Percentiles rank a stretch among this genome's conserved stretches.
Evolutionary conservation across 1,284 basidiomycete genomes (phyloP).

Genomic region (Amylostereum areolatum): DNA sequence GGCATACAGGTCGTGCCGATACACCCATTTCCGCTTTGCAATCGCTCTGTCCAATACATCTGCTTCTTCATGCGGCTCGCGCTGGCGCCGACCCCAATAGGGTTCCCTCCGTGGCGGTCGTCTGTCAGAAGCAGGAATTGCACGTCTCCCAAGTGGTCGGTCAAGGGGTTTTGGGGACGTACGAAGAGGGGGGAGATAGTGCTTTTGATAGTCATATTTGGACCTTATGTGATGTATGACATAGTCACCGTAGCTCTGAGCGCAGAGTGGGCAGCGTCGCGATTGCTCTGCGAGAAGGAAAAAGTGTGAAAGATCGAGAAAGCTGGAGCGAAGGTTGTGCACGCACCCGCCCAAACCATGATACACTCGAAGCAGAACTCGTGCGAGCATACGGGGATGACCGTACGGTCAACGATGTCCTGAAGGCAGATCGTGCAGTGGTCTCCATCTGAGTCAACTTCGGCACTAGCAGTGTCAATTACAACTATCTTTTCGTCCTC

Average conservation of each 20-base stretch:
- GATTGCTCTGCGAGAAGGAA: slow-evolving; percentile 50
- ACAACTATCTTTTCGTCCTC: neutral
- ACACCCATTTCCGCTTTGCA: slow-evolving; percentile 56
- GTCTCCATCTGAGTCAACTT: slow-evolving; percentile 27
- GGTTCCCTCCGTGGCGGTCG: slow-evolving; percentile 37
- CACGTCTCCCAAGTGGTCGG: slow-evolving; percentile 18
- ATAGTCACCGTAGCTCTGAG: slow-evolving; percentile 66
- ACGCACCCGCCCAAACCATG: slow-evolving; percentile 73
- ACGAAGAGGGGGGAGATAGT: slow-evolving; percentile 66
- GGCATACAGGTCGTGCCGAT: slow-evolving; percentile 69
- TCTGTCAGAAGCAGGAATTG: slow-evolving; percentile 20
- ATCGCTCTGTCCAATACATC: slow-evolving; percentile 64
- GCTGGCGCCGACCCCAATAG: slow-evolving; percentile 42
- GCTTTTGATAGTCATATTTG: slow-evolving; percentile 74
- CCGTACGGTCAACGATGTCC: slow-evolving; percentile 65
- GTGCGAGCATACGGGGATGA: slow-evolving; percentile 78
- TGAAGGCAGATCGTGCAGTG: slow-evolving; percentile 76
- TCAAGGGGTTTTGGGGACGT: slow-evolving; percentile 38
- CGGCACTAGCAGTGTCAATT: neutral
- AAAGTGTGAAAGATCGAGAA: slow-evolving; percentile 1
- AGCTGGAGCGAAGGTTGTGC: neutral
- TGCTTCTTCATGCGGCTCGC: slow-evolving; percentile 41
- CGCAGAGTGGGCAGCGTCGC: slow-evolving; percentile 77
- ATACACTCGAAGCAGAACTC: slow-evolving; percentile 89
- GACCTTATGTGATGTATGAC: slow-evolving; percentile 78